These are phyloP conservation scores for Cercospora janseana DNA, from an alignment of 2,329 filamentous ascomycete genomes.

Conservation along the genomic window DNA sequence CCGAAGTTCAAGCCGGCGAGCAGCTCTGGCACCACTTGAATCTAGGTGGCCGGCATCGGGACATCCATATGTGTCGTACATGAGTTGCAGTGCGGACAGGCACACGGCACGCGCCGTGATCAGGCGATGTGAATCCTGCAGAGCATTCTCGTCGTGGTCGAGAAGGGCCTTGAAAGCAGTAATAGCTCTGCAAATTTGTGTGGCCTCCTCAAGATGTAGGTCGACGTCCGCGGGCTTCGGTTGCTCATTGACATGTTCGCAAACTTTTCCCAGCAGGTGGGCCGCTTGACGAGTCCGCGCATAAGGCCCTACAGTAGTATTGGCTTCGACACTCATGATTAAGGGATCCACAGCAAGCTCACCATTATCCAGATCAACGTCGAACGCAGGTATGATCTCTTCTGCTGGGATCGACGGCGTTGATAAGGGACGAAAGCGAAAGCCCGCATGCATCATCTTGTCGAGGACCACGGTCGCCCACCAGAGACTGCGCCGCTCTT, in stretches of 20 bases:
- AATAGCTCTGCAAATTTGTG: constrained; percentile 19
- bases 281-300: constrained; percentile 26
- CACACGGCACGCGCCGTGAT: constrained; percentile 21
- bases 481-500: constrained; percentile 26
- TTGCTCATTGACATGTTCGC: constrained; percentile 23
- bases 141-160: constrained; percentile 7
- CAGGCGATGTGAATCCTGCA: constrained; percentile 14
- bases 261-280: constrained; percentile 24
- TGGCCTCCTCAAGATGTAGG: constrained; percentile 26
- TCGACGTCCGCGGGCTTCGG: constrained; percentile 19
- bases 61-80: constrained; percentile 28
- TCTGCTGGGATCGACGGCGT: constrained; percentile 16
- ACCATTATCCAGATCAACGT: constrained; percentile 21
- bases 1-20: constrained; percentile 24
- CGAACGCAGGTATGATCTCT: constrained; percentile 22
- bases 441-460: constrained; percentile 22
- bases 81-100: constrained; percentile 18
- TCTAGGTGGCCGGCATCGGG: constrained; percentile 23
- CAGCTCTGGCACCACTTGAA: constrained; percentile 16
- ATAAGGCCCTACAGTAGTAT: constrained; percentile 23
- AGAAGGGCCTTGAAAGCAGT: constrained; percentile 18
- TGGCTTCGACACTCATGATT: constrained; percentile 26
- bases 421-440: constrained; percentile 22
- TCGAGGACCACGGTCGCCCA: constrained; percentile 27
- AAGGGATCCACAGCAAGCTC: constrained; percentile 25